These are phyloP conservation scores for Ustilago xerochloae DNA, from an alignment of 1,284 basidiomycete genomes.

Conservation along the genomic window DNA sequence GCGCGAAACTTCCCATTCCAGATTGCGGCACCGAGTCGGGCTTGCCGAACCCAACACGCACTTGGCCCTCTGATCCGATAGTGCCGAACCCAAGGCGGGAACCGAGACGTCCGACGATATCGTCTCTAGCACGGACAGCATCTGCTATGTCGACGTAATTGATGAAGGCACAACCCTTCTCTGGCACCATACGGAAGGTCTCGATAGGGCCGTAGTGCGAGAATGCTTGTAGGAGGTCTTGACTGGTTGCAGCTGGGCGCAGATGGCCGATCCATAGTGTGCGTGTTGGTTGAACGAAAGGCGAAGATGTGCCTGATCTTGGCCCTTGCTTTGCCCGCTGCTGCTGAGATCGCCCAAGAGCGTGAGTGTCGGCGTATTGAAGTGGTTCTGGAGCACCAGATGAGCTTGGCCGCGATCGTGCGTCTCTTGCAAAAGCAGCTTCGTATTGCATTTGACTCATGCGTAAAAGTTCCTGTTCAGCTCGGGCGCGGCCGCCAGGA, in stretches of 20 bases:
- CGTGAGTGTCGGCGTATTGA: constrained; percentile 10
- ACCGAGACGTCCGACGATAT: constrained; percentile 91
- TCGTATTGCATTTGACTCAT: constrained; percentile 42
- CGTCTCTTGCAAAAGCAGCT: constrained; percentile 2
- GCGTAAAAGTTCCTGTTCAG: constrained; percentile 60
- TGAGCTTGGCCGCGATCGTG: constrained; percentile 16
- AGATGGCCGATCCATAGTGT: constrained; percentile 98
- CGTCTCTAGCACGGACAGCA: constrained; percentile 94
- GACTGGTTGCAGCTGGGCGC: constrained; percentile 89
- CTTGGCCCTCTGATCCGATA: constrained; percentile 74
- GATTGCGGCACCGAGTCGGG: constrained; percentile 79
- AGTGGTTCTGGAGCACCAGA: constrained; percentile 24
- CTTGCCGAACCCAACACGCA: constrained; percentile 97
- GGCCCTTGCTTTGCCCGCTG: neutral
- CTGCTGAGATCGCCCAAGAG: constrained; percentile 9
- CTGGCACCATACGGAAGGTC: constrained; percentile 88
- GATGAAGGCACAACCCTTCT: constrained; percentile 99
- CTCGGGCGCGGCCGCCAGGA: constrained; percentile 54
- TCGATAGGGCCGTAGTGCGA: constrained; percentile 96
- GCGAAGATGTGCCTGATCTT: constrained; percentile 70
- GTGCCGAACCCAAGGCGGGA: constrained; percentile 80
- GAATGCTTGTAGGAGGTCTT: constrained; percentile 93
- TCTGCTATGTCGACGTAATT: constrained; percentile 96
- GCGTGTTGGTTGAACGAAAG: constrained; percentile 79
- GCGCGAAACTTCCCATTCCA: constrained; percentile 25